Conservation (phyloP, 257 asterid genomes). For the Verbascum thapsus region DNA sequence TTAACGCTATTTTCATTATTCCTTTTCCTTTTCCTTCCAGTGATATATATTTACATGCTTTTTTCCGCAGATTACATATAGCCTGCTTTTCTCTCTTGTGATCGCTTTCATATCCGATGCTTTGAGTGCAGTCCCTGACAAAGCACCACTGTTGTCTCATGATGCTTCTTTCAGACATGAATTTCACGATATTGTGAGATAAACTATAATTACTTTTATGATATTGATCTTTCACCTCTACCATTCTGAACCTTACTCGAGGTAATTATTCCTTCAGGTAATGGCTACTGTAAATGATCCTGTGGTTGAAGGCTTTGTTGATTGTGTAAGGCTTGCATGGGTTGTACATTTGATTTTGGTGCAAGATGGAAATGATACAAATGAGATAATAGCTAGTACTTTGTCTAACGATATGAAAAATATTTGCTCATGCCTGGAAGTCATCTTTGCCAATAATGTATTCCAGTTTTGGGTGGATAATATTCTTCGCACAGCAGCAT, state of each 20-base stretch:
- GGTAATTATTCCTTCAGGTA: conserved; percentile 51
- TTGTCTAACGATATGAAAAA: conserved; percentile 51
- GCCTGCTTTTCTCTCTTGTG: conserved; percentile 89
- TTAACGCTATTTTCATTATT: conserved; percentile 1
- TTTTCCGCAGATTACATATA: conserved; percentile 73
- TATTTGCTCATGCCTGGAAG: conserved; percentile 72
- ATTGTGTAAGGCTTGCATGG: conserved; percentile 94
- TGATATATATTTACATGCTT: conserved; percentile 22
- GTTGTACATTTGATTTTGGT: conserved; percentile 82
- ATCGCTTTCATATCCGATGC: conserved; percentile 90
- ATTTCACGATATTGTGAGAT: conserved; percentile 84
- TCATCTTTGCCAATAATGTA: conserved; percentile 70
- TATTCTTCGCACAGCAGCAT: conserved; percentile 86
- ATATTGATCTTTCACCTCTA: conserved; percentile 19
- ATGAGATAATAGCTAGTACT: conserved; percentile 52
- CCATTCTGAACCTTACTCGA: conserved; percentile 25
- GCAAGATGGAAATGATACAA: conserved; percentile 62
- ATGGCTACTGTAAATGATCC: conserved; percentile 79
- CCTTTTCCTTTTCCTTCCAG: conserved; percentile 19
- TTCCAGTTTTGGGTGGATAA: conserved; percentile 88
- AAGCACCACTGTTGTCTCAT: conserved; percentile 65
- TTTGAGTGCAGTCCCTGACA: conserved; percentile 65
- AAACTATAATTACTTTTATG: conserved; percentile 25
- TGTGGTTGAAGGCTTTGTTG: conserved; percentile 74
- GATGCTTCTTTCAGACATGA: conserved; percentile 80